Evolutionary conservation across 768 basidiomycete species (phyloP), one percentile per base, ranked within the genome.

Genomic region (Podaxis sp.): DNA sequence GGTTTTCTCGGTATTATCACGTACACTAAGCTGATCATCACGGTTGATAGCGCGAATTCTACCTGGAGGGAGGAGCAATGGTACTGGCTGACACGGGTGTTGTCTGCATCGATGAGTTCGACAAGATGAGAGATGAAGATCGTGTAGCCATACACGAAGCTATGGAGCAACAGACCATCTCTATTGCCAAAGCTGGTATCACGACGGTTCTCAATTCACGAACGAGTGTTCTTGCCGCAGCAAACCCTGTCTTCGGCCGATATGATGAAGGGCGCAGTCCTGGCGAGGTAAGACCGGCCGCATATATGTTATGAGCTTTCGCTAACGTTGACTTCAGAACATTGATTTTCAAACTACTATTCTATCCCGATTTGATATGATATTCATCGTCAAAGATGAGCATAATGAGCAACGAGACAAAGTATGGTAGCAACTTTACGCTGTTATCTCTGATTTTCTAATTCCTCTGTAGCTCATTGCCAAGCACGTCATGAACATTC

Each of bases 81-180:
- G 97, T 99, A 5, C 85, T 98, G 40, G 97, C 97, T 1, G 97
- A 99, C 72, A 93, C 93, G 12, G 97, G 97, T 29, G 96, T 99
- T 13, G 97, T 98, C 41, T 98, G 97, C 71, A 99, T 99, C 70
- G 97, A 99, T 69, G 97, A 99, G 74, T 99, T 99, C 69, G 97
- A 99, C 77, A 99, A 99, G 80, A 99, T 99, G 97, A 83, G 96
- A 41, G 97, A 99, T 67, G 96, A 98, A 75, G 97, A 99, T 73
- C 88, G 97, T 59, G 97, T 98, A 4, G 97, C 97, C 0, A 98
- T 98, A 63, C 97, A 98, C 75, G 97, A 98, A 77, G 97, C 96
- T 13, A 99, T 99, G 97, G 97, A 99, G 70, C 97, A 99, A 71
- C 96, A 98, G 71, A 99, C 97, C 0, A 98, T 99, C 67, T 98